phyloP scores from a whole-genome alignment of 2,329 filamentous ascomycete genomes.

The Trichoderma koningii region DNA sequence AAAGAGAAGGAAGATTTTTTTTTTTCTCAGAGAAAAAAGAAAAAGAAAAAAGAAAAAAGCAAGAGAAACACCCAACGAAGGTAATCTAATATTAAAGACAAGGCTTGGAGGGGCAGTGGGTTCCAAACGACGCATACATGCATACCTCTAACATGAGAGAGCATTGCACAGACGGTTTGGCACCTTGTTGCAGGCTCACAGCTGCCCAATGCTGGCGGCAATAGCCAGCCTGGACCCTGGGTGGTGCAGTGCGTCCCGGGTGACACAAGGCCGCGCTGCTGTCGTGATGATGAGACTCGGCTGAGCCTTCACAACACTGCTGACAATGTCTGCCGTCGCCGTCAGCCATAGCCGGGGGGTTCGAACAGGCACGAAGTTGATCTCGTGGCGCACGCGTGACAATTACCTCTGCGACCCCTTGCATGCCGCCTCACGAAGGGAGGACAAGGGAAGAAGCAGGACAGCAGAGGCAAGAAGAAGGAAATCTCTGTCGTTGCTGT shows the following conservation, averaged over 20 bases:
- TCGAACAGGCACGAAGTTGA: conserved; percentile 4
- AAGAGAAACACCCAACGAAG: too few relatives aligned
- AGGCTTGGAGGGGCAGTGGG: not conserved
- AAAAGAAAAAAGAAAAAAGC: not conserved
- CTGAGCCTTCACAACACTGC: conserved; percentile 15
- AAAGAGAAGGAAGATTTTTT: not conserved
- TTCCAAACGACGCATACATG: not conserved
- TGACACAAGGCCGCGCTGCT: conserved; percentile 5
- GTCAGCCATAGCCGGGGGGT: conserved; percentile 14
- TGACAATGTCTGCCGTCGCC: conserved; percentile 1
- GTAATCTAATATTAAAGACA: too few relatives aligned
- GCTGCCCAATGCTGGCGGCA: conserved; percentile 16
- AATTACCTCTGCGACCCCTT: not conserved
- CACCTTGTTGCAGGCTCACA: not conserved
- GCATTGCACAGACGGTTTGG: not conserved
- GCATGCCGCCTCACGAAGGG: not conserved
- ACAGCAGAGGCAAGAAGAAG: not conserved
- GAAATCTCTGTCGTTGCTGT: not conserved
- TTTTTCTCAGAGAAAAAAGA: not conserved
- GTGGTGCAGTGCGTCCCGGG: not conserved
- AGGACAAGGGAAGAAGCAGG: not conserved
- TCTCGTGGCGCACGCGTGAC: conserved; percentile 10
- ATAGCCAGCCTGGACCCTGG: conserved; percentile 9
- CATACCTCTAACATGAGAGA: too few relatives aligned
- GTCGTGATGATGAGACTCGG: conserved; percentile 7